Conservation (phyloP, 495 filamentous ascomycete genomes). For the Clohesyomyces aquaticus region DNA sequence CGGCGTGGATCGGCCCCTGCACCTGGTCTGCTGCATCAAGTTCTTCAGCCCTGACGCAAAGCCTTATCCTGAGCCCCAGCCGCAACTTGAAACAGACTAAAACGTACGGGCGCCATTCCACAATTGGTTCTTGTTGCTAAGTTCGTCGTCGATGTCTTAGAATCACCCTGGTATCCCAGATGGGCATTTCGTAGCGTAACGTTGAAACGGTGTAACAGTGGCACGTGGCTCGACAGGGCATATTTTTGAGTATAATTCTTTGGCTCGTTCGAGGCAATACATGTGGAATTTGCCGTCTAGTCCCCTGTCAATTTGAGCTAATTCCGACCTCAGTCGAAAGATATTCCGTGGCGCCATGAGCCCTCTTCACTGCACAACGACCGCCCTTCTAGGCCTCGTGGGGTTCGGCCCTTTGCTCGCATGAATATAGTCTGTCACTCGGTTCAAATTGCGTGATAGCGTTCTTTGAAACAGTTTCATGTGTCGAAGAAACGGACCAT, state of each 20-base stretch:
- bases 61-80: background rate
- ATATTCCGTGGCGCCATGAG: background rate
- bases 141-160: background rate
- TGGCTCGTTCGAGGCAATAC: background rate
- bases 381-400: background rate
- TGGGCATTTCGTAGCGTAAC: too few relatives aligned
- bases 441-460: constrained; percentile 1
- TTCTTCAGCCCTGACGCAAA: too few relatives aligned
- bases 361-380: background rate
- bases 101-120: background rate
- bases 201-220: too few relatives aligned
- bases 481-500: background rate
- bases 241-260: background rate
- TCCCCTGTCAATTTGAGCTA: background rate
- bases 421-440: constrained; percentile 11
- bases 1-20: background rate
- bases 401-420: background rate
- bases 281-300: background rate
- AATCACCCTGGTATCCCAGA: background rate
- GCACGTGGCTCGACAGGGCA: background rate
- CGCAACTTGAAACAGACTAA: background rate
- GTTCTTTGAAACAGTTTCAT: constrained; percentile 17
- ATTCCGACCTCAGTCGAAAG: background rate
- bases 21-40: too few relatives aligned
- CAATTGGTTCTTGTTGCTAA: background rate